phyloP scores from a whole-genome alignment of 2,329 filamentous ascomycete genomes.

The Nigrospora oryzae region DNA sequence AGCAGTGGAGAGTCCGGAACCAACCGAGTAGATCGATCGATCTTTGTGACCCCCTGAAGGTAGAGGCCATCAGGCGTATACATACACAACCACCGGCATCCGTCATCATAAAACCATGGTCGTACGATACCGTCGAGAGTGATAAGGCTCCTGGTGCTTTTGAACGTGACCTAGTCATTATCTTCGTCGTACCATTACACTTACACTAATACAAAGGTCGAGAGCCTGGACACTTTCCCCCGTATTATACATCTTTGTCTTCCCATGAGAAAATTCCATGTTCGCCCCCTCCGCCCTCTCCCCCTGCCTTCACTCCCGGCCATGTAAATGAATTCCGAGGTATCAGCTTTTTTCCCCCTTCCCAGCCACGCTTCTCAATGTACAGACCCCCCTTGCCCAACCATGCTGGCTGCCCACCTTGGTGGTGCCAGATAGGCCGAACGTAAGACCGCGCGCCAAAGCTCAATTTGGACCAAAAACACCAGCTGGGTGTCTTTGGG shows the following conservation, averaged over 20 bases:
- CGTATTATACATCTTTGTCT: constrained; percentile 19
- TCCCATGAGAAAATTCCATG: background rate
- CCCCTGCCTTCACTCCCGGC: constrained; percentile 17
- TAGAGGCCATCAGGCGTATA: too few relatives aligned
- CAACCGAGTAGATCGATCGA: too few relatives aligned
- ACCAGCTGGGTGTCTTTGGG: background rate
- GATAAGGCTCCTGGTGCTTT: too few relatives aligned
- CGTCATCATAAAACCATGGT: too few relatives aligned
- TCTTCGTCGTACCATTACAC: constrained; percentile 11
- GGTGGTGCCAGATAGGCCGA: constrained; percentile 13
- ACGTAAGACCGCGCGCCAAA: constrained; percentile 7
- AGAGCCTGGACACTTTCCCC: constrained; percentile 8
- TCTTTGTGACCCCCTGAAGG: too few relatives aligned
- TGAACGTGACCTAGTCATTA: constrained; percentile 1
- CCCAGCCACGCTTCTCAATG: constrained; percentile 21
- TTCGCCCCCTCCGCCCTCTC: background rate
- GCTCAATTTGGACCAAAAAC: constrained; percentile 9
- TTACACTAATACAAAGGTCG: constrained; percentile 20
- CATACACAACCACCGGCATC: too few relatives aligned
- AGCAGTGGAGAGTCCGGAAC: too few relatives aligned
- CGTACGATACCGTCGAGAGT: too few relatives aligned
- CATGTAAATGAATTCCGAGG: constrained; percentile 18
- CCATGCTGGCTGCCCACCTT: constrained; percentile 10
- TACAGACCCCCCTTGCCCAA: constrained; percentile 14
- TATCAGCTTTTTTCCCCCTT: constrained; percentile 13